Evolutionary conservation across 805 yeast genomes (phyloP).

Genomic region (Yarrowia bubula): DNA sequence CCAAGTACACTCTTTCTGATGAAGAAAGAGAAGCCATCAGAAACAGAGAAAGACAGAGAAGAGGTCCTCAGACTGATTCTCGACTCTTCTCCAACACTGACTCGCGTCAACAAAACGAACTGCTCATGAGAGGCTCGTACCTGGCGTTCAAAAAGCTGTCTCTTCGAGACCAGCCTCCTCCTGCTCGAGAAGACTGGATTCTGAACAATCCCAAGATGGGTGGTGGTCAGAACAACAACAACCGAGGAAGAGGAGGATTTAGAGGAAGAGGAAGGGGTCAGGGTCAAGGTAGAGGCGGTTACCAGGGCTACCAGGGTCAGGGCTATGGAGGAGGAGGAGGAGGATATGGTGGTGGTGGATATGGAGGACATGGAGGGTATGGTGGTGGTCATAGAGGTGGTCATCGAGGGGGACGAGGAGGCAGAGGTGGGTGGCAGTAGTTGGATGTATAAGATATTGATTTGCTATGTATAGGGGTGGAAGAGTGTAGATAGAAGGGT

Average conservation of each 20-base stretch:
- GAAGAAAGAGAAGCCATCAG: constrained; percentile 64
- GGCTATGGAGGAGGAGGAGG: constrained; percentile 30
- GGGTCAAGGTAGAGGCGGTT: neutral
- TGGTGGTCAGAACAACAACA: constrained; percentile 11
- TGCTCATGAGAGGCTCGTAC: constrained; percentile 29
- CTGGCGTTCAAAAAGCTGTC: constrained; percentile 28
- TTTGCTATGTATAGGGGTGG: no score
- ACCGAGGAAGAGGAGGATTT: neutral
- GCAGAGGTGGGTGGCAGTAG: neutral
- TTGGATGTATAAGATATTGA: no score
- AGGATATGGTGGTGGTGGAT: neutral
- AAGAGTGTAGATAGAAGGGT: no score
- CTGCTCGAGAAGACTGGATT: neutral
- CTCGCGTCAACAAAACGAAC: constrained; percentile 9
- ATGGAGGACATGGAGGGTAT: constrained; percentile 34
- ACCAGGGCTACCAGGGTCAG: constrained; percentile 27
- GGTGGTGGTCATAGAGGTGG: neutral
- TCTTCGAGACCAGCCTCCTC: neutral
- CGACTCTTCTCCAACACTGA: constrained; percentile 33
- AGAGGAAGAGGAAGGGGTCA: neutral
- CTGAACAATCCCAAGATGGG: neutral
- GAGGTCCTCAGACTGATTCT: constrained; percentile 37
- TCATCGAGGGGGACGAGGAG: neutral
- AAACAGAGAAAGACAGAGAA: constrained; percentile 27
- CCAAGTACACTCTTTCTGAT: constrained; percentile 56